These are phyloP conservation scores for Scleroderma bovista DNA, from an alignment of 768 basidiomycete genomes.

Conservation along the genomic window DNA sequence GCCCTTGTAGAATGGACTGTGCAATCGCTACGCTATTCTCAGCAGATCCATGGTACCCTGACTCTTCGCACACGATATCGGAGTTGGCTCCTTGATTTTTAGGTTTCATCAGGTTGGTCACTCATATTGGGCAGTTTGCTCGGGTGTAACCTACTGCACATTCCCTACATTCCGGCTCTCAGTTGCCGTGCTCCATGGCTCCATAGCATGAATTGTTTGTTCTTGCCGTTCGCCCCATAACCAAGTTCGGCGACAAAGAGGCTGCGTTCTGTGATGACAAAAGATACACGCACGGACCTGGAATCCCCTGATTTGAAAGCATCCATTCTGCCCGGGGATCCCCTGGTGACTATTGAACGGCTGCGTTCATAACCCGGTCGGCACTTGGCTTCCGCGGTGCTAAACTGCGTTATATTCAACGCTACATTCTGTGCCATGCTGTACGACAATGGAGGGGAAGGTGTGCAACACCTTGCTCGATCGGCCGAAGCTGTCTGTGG, in stretches of 20 bases:
- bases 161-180: background rate
- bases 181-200: background rate
- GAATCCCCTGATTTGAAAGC: constrained; percentile 6
- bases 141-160: background rate
- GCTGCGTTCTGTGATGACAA: background rate
- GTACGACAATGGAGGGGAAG: background rate
- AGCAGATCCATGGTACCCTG: too few relatives aligned
- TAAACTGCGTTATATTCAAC: background rate
- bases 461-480: background rate
- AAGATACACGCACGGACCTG: constrained; percentile 1
- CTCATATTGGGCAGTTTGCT: background rate
- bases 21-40: too few relatives aligned
- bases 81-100: too few relatives aligned
- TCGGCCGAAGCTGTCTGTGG: background rate
- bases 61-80: too few relatives aligned
- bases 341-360: constrained; percentile 2
- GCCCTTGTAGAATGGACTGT: too few relatives aligned
- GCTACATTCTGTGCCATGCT: background rate
- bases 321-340: constrained; percentile 4
- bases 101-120: background rate
- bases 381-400: background rate
- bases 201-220: background rate
- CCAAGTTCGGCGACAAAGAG: background rate
- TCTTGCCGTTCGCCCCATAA: background rate
- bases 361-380: constrained; percentile 10